These are phyloP conservation scores for Heliosperma pusillum DNA, from an alignment of 148 eudicot species.

Conservation along the genomic window DNA sequence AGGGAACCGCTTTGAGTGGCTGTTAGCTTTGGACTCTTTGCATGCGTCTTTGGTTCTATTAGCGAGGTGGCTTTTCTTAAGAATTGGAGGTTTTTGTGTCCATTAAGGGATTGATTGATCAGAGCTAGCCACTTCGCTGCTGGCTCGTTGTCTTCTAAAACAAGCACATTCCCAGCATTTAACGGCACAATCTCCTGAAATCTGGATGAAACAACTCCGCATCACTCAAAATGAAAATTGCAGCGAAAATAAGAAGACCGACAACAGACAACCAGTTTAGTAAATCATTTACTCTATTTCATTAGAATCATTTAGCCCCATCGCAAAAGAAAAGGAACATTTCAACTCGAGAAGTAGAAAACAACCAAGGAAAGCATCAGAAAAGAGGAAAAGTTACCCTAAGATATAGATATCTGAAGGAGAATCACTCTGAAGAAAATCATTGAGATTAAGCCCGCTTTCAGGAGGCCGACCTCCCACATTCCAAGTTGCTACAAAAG, in stretches of 20 bases:
- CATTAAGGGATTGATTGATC: conserved; percentile 53
- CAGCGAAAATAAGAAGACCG: neutral
- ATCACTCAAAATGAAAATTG: neutral
- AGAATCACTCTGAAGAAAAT: conserved; percentile 48
- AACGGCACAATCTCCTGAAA: conserved; percentile 78
- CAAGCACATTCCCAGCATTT: conserved; percentile 78
- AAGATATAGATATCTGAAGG: conserved; percentile 58
- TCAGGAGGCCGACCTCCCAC: conserved; percentile 63
- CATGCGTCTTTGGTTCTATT: conserved; percentile 20
- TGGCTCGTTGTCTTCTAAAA: conserved; percentile 62
- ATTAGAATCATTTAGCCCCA: too few species aligned
- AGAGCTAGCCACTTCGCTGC: conserved; percentile 66
- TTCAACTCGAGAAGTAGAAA: neutral
- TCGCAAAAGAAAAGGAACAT: too few species aligned
- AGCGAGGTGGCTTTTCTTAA: conserved; percentile 29
- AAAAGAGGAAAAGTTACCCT: conserved; percentile 40
- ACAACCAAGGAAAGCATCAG: neutral
- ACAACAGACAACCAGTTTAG: too few species aligned
- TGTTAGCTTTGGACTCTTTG: conserved; percentile 21
- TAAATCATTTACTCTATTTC: too few species aligned
- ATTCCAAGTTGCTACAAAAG: conserved; percentile 70
- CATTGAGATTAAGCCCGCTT: conserved; percentile 46
- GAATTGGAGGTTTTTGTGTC: conserved; percentile 19
- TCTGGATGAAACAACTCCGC: conserved; percentile 22
- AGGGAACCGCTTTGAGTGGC: conserved; percentile 31